Conservation (phyloP, 495 filamentous ascomycete genomes). For the Opeltia flavorubescens region DNA sequence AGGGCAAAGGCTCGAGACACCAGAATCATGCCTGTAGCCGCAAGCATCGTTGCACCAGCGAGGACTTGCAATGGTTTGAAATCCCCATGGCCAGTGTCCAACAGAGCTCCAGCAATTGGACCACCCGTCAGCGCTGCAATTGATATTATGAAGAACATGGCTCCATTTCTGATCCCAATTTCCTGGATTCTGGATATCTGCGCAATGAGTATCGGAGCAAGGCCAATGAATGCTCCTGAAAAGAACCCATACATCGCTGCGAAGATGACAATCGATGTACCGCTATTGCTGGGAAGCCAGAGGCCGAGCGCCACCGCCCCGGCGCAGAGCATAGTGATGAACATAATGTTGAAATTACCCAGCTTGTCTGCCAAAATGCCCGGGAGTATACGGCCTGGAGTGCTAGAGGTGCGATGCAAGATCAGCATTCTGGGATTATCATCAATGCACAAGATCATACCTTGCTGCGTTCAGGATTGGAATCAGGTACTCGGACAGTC, state of each 20-base stretch:
- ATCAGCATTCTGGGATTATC: no score
- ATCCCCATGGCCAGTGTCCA: no score
- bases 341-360: slow-evolving; percentile 55
- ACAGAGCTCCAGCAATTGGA: no score
- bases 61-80: no score
- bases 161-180: not conserved
- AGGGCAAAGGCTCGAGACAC: no score
- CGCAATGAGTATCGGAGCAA: slow-evolving; percentile 5
- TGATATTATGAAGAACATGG: not conserved
- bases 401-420: no score
- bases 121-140: not conserved
- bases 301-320: slow-evolving; percentile 42
- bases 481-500: slow-evolving; percentile 28
- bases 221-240: slow-evolving; percentile 40
- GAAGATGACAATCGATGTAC: slow-evolving; percentile 40
- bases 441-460: slow-evolving; percentile 23
- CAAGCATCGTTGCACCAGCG: no score
- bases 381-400: not conserved
- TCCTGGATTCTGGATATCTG: not conserved
- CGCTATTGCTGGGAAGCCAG: slow-evolving; percentile 36
- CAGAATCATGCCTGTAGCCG: no score
- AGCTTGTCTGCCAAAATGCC: slow-evolving; percentile 49
- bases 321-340: slow-evolving; percentile 39
- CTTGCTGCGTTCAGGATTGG: slow-evolving; percentile 35
- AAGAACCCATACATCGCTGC: slow-evolving; percentile 43